phyloP scores from a whole-genome alignment of 1,284 basidiomycete genomes.

The Nidula niveotomentosa region DNA sequence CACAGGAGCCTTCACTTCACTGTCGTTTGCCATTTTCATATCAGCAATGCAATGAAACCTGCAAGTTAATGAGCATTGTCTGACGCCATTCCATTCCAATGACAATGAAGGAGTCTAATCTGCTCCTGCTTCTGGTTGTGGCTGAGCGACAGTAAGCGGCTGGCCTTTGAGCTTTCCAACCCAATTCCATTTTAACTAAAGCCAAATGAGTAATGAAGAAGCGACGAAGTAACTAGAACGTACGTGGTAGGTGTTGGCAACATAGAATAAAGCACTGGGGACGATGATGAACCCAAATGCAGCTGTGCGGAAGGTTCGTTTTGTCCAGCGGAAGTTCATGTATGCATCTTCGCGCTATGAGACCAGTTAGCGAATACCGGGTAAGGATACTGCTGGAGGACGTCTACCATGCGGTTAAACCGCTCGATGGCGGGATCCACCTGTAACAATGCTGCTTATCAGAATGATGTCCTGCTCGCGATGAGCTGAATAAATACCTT shows the following conservation, averaged over 20 bases:
- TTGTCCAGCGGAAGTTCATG: conserved; percentile 78
- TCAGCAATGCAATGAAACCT: too few relatives aligned
- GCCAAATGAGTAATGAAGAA: background rate
- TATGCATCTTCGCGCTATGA: conserved; percentile 78
- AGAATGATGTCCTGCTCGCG: too few relatives aligned
- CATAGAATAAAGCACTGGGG: conserved; percentile 31
- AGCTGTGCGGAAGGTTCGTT: conserved; percentile 51
- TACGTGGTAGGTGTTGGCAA: conserved; percentile 27
- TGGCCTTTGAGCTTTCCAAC: conserved; percentile 44
- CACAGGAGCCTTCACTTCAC: too few relatives aligned
- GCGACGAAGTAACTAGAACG: conserved; percentile 9
- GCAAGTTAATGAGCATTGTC: background rate
- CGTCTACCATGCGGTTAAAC: conserved; percentile 73
- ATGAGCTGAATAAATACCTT: conserved; percentile 23
- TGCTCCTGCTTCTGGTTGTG: conserved; percentile 19
- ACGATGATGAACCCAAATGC: conserved; percentile 38
- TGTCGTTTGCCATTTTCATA: too few relatives aligned
- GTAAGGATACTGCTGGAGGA: conserved; percentile 1
- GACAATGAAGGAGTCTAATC: conserved; percentile 9
- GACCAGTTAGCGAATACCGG: conserved; percentile 6
- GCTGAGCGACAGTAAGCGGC: conserved; percentile 22
- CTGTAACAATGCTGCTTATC: conserved; percentile 29
- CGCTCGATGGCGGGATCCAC: conserved; percentile 79
- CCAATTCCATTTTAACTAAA: conserved; percentile 48
- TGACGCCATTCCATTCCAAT: background rate